Evolutionary conservation across 768 basidiomycete genomes (phyloP).

Genomic region (Hebeloma cylindrosporum): DNA sequence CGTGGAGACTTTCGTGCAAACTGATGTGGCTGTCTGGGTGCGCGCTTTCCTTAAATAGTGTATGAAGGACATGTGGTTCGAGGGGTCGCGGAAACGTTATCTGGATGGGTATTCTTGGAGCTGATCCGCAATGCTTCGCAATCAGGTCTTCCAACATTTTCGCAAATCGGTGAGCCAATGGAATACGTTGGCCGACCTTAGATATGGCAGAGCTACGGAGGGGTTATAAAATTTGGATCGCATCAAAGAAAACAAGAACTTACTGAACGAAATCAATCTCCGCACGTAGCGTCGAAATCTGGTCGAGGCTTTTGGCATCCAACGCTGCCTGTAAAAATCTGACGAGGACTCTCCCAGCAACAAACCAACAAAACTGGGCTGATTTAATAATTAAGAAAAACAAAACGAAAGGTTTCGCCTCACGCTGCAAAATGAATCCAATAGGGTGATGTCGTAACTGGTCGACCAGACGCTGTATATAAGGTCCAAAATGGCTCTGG

Average conservation of each 20-base stretch:
- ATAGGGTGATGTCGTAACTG: conserved; percentile 66
- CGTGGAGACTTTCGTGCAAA: conserved; percentile 34
- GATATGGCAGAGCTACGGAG: conserved; percentile 50
- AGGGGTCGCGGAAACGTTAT: conserved; percentile 36
- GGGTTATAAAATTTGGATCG: background rate
- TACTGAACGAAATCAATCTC: conserved; percentile 74
- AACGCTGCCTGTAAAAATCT: conserved; percentile 66
- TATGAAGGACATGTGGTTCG: conserved; percentile 30
- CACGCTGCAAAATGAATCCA: conserved; percentile 73
- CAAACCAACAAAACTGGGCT: conserved; percentile 66
- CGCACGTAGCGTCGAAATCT: conserved; percentile 54
- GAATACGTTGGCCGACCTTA: conserved; percentile 65
- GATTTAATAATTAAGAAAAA: background rate
- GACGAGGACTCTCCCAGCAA: conserved; percentile 62
- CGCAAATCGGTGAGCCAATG: conserved; percentile 60
- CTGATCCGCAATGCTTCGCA: conserved; percentile 36
- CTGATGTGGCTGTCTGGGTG: conserved; percentile 26
- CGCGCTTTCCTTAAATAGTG: conserved; percentile 32
- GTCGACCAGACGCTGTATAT: conserved; percentile 68
- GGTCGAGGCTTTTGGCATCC: conserved; percentile 54
- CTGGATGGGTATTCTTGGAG: conserved; percentile 26
- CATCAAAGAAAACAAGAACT: conserved; percentile 21
- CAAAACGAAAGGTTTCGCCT: conserved; percentile 19
- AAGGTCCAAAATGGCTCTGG: conserved; percentile 65
- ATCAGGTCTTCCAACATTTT: conserved; percentile 56